Conservation (phyloP, 2,329 filamentous ascomycete species). For the Verruconis gallopava region DNA sequence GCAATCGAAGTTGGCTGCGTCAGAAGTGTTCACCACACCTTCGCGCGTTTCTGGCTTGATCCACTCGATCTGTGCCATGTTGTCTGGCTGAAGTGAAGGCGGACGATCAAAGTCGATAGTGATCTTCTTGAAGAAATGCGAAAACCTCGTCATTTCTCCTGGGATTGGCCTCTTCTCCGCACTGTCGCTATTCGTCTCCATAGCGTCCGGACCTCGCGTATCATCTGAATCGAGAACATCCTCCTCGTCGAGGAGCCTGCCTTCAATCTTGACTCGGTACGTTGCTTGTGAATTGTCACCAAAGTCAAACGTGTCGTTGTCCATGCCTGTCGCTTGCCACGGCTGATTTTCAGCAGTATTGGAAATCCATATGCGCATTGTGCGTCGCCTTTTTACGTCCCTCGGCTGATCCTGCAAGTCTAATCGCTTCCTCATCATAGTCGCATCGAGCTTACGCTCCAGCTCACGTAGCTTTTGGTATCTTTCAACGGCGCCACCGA, state of each 20-base stretch:
- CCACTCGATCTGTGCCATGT: conserved; percentile 63
- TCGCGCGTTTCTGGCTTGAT: conserved; percentile 58
- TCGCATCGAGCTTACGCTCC: conserved; percentile 78
- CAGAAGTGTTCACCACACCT: background rate
- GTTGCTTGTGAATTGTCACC: conserved; percentile 62
- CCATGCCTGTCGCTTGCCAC: conserved; percentile 65
- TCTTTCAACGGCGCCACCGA: conserved; percentile 68
- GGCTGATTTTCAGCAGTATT: conserved; percentile 91
- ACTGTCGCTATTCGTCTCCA: conserved; percentile 46
- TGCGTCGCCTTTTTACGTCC: conserved; percentile 66
- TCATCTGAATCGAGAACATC: conserved; percentile 36
- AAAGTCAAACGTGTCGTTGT: conserved; percentile 70
- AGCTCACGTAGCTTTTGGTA: conserved; percentile 78
- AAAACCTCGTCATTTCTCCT: conserved; percentile 44
- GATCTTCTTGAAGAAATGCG: conserved; percentile 72
- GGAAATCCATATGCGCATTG: conserved; percentile 83
- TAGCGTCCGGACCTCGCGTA: conserved; percentile 28
- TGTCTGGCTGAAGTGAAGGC: conserved; percentile 51
- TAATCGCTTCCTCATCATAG: conserved; percentile 85
- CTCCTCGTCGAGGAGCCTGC: conserved; percentile 54
- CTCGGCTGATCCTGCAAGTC: conserved; percentile 76
- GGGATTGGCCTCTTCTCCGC: conserved; percentile 2
- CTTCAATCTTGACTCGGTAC: conserved; percentile 87
- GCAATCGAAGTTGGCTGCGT: conserved; percentile 70
- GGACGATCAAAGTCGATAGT: conserved; percentile 47